phyloP scores from a whole-genome alignment of 148 eudicot genomes.

The Vaccinium myrtillus region DNA sequence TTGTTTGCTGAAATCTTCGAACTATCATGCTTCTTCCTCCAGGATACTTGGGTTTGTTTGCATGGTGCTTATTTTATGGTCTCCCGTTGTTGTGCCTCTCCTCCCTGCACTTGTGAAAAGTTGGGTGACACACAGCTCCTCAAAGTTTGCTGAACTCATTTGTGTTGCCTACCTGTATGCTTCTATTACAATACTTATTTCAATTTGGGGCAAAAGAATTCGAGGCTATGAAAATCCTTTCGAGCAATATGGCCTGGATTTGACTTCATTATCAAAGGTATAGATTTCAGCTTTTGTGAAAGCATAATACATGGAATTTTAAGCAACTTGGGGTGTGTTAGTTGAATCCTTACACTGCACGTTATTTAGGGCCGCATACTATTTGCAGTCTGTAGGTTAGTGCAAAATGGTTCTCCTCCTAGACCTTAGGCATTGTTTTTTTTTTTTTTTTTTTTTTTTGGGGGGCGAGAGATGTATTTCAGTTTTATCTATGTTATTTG shows the following conservation, averaged over 20 bases:
- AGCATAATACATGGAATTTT: not conserved
- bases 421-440: not conserved
- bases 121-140: slow-evolving; percentile 60
- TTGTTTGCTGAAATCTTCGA: slow-evolving; percentile 4
- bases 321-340: not conserved
- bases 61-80: slow-evolving; percentile 90
- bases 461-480: not conserved
- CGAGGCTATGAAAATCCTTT: slow-evolving; percentile 76
- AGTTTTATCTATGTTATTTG: not conserved
- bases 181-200: slow-evolving; percentile 60
- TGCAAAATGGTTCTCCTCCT: not conserved
- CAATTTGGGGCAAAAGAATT: slow-evolving; percentile 85
- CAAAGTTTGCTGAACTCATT: slow-evolving; percentile 58
- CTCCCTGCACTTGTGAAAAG: slow-evolving; percentile 73
- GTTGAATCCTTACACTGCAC: not conserved
- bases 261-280: slow-evolving; percentile 65
- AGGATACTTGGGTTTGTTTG: slow-evolving; percentile 79
- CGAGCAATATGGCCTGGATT: slow-evolving; percentile 82
- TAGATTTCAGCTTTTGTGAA: not conserved
- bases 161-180: slow-evolving; percentile 77
- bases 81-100: slow-evolving; percentile 77
- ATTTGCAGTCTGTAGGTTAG: not conserved
- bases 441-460: too few relatives aligned
- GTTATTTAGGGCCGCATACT: not conserved
- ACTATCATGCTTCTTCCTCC: slow-evolving; percentile 12